Conservation (phyloP, 2,329 filamentous ascomycete species). For the Didymella exigua region DNA sequence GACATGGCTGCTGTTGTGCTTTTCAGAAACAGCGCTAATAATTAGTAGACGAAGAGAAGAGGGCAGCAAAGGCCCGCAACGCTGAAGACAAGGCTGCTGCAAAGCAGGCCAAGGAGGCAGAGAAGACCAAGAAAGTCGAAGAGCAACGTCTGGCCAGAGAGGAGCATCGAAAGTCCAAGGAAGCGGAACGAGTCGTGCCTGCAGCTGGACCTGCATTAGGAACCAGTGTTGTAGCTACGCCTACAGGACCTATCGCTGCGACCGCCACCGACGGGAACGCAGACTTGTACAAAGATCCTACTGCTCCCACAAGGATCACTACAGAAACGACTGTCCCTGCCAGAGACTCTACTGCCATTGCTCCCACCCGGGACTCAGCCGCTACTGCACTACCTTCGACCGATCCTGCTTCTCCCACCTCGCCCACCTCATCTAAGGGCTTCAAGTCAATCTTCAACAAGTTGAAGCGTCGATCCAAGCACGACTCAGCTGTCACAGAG, state of each 20-base stretch:
- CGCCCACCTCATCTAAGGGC: constrained; percentile 42
- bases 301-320: constrained; percentile 11
- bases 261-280: constrained; percentile 18
- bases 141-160: constrained; percentile 58
- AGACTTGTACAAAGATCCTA: constrained; percentile 29
- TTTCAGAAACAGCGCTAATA: constrained; percentile 23
- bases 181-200: constrained; percentile 28
- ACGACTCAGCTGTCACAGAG: constrained; percentile 20
- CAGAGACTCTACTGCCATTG: neutral
- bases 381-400: constrained; percentile 16
- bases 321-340: neutral
- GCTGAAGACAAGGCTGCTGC: constrained; percentile 56
- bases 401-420: constrained; percentile 30
- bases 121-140: constrained; percentile 58
- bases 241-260: constrained; percentile 2
- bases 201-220: constrained; percentile 3
- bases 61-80: constrained; percentile 53
- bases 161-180: constrained; percentile 59
- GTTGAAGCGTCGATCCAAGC: constrained; percentile 48
- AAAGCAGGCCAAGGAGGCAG: constrained; percentile 48
- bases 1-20: no score
- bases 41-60: constrained; percentile 61
- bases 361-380: neutral
- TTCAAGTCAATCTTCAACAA: constrained; percentile 48
- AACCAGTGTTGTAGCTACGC: constrained; percentile 15